A percentile compares a stretch with the other conserved stretches of the same genome.
phyloP scores from a whole-genome alignment of 2,329 filamentous ascomycete genomes.

The Aspergillus sp. region DNA sequence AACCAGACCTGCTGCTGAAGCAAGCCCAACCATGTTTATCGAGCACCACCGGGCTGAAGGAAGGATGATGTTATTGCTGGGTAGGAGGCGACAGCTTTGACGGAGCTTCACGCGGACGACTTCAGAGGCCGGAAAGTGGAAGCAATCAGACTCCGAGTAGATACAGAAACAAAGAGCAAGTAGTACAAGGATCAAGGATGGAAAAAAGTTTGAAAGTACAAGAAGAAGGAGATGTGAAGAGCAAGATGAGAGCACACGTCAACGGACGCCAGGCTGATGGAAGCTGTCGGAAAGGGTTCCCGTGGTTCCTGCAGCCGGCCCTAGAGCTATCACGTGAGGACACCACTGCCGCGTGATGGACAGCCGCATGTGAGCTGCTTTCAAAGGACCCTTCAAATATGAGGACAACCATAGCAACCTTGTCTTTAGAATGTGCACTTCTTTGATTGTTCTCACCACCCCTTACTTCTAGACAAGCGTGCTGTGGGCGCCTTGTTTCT shows the following conservation, averaged over 20 bases:
- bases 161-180: constrained; percentile 27
- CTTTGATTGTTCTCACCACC: background rate
- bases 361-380: constrained; percentile 19
- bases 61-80: constrained; percentile 28
- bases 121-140: constrained; percentile 22
- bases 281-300: constrained; percentile 33
- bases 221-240: constrained; percentile 8
- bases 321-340: constrained; percentile 30
- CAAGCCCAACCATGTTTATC: constrained; percentile 79
- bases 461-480: background rate
- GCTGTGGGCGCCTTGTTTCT: background rate
- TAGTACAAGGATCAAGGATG: constrained; percentile 26
- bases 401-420: background rate
- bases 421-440: background rate
- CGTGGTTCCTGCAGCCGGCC: constrained; percentile 34
- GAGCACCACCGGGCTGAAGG: constrained; percentile 15
- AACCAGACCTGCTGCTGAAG: constrained; percentile 91
- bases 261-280: constrained; percentile 29
- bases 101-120: constrained; percentile 32
- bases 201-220: constrained; percentile 12
- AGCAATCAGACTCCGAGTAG: constrained; percentile 18
- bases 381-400: background rate
- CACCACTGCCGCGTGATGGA: constrained; percentile 7
- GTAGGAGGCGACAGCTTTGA: constrained; percentile 37
- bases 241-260: constrained; percentile 36